Percentiles rank a stretch among this genome's conserved stretches.
phyloP scores from a whole-genome alignment of 2,329 filamentous ascomycete species.

The Neobulgaria alba region DNA sequence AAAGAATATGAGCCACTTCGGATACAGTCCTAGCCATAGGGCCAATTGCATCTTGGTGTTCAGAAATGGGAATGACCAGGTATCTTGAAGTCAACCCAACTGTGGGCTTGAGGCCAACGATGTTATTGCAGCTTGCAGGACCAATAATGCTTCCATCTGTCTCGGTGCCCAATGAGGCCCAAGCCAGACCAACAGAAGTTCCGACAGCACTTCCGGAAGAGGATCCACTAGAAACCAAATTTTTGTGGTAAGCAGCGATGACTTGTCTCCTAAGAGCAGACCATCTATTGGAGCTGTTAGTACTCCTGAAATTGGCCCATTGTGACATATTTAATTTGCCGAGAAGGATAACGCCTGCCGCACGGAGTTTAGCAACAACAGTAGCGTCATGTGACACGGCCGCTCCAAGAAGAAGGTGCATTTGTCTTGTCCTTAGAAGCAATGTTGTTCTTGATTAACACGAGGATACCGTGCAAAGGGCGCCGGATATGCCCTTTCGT shows the following conservation, averaged over 20 bases:
- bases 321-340: slow-evolving; percentile 41
- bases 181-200: slow-evolving; percentile 48
- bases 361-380: slow-evolving; percentile 19
- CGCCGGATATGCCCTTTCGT: slow-evolving; percentile 20
- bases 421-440: slow-evolving; percentile 50
- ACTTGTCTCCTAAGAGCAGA: slow-evolving; percentile 55
- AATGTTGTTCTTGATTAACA: slow-evolving; percentile 55
- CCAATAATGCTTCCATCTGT: slow-evolving; percentile 56
- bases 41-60: slow-evolving; percentile 58
- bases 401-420: slow-evolving; percentile 27
- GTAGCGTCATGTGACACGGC: slow-evolving; percentile 19
- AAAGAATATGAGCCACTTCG: slow-evolving; percentile 54
- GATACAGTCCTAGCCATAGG: slow-evolving; percentile 55
- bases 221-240: slow-evolving; percentile 53
- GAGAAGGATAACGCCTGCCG: slow-evolving; percentile 20
- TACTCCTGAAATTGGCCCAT: slow-evolving; percentile 48
- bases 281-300: slow-evolving; percentile 54
- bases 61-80: slow-evolving; percentile 57
- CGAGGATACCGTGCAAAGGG: slow-evolving; percentile 48
- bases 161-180: slow-evolving; percentile 52
- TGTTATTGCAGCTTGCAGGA: slow-evolving; percentile 45
- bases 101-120: slow-evolving; percentile 61
- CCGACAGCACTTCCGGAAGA: slow-evolving; percentile 55
- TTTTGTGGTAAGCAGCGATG: slow-evolving; percentile 49
- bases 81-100: slow-evolving; percentile 54